Evolutionary conservation across 768 basidiomycete species (phyloP), one percentile per base, ranked within the genome.

Genomic region (Pleurotus eryngii): DNA sequence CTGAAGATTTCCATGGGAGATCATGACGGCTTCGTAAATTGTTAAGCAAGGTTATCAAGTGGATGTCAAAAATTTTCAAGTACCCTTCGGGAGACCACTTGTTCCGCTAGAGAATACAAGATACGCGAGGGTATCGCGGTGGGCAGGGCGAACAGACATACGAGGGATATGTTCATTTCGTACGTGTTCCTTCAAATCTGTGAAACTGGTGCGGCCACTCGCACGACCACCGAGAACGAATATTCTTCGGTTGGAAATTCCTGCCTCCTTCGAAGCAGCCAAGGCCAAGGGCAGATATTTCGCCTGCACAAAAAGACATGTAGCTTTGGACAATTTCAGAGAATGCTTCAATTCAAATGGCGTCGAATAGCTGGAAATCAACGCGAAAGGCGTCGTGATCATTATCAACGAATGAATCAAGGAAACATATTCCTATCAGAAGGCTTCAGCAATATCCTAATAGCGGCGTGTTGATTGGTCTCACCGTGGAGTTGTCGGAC

Each of bases 51-150:
- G 42, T 18, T 47, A 42, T 18, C 14, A 17, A 22, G 53, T 15
- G 20, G 18, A 57, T 27, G 17, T 24, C 9, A 47, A 46, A 40
- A 39, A 38, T 24, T 14, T 12, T 24, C 35, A 26, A 57, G 17
- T 24, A 84, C 88, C 87, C 80, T 91, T 91, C 0, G 89, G 87
- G 3, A 85, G 71, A 0, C 90, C 89, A 58, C 80, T 90, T 0
- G 90, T 91, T 20, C 89, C 89, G 62, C 89, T 90, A 0, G 89
- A 91, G 64, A 89, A 89, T 0, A 86, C 73, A 3, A 91, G 72
- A 65, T 90, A 89, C 0, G 86, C 89, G 1, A 89, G 69, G 0
- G 84, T 87, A 58, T 85, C 72, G 27, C 71, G 74, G 15, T 61
- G 70, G 0, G 81, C 86, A 0, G 75, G 72, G 42, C 73, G 76